Conservation (phyloP, 2,329 filamentous ascomycete genomes). For the Apiospora hydei region DNA sequence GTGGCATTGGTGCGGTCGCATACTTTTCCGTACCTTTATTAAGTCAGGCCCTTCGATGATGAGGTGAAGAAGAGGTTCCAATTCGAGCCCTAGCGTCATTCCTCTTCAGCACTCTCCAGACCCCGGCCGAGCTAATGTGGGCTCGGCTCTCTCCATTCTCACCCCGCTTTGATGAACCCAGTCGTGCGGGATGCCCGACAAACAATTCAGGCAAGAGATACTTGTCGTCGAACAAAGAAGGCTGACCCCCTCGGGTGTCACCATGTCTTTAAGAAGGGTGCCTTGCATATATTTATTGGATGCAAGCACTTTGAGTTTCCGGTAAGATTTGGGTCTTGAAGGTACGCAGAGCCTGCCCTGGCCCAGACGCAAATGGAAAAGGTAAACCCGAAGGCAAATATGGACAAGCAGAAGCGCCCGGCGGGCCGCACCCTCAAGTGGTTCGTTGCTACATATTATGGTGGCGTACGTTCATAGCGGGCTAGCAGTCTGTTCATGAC, state of each 20-base stretch:
- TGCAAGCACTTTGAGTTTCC: not conserved
- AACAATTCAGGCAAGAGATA: not conserved
- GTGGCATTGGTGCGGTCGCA: not conserved
- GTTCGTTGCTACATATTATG: not conserved
- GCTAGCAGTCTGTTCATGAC: not conserved
- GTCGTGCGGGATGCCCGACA: not conserved
- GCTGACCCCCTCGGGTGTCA: not conserved
- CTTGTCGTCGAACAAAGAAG: not conserved
- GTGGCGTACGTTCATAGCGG: conserved; percentile 8
- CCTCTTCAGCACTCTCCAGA: not conserved
- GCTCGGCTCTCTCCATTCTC: conserved; percentile 12
- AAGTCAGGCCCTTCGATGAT: not conserved
- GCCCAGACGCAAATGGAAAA: not conserved
- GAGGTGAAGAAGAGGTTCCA: not conserved
- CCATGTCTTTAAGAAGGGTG: not conserved
- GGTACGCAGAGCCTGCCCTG: not conserved
- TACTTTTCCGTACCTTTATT: not conserved
- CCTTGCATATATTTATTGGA: not conserved
- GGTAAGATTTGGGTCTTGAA: no score
- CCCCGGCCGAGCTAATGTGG: not conserved
- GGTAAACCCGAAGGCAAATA: not conserved
- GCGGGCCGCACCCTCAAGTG: conserved; percentile 13
- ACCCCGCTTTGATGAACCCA: conserved; percentile 20
- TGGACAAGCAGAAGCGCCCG: not conserved
- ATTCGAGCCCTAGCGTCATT: not conserved